A percentile compares a stretch with the other conserved stretches of the same genome.
phyloP scores from a whole-genome alignment of 2,329 filamentous ascomycete genomes.

The Alternaria hordeiaustralica region DNA sequence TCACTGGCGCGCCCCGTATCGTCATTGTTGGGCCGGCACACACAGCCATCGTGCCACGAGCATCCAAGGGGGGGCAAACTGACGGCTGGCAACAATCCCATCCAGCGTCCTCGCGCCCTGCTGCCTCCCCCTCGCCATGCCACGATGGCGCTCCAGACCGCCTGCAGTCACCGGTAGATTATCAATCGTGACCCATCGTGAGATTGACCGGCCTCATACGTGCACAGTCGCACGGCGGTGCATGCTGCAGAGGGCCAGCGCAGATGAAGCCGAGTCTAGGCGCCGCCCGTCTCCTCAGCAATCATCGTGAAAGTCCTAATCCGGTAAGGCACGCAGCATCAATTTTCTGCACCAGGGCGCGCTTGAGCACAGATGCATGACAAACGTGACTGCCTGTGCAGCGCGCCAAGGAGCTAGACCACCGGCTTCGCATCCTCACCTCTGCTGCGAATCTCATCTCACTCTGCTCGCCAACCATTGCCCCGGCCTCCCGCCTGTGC shows the following conservation, averaged over 20 bases:
- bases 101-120: neutral
- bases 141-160: conserved; percentile 4
- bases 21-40: conserved; percentile 5
- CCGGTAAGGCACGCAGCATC: conserved; percentile 34
- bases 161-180: conserved; percentile 14
- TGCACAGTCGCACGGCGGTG: conserved; percentile 14
- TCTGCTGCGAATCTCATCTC: conserved; percentile 22
- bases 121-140: neutral
- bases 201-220: conserved; percentile 17
- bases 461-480: conserved; percentile 28
- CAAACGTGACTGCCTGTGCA: conserved; percentile 25
- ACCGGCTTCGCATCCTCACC: conserved; percentile 29
- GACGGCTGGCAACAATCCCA: neutral
- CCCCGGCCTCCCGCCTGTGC: conserved; percentile 27
- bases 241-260: conserved; percentile 16
- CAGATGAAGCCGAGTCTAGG: conserved; percentile 31
- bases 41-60: neutral
- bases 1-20: conserved; percentile 1
- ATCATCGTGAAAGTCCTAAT: conserved; percentile 46
- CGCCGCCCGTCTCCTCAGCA: conserved; percentile 26
- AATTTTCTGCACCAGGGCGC: conserved; percentile 32
- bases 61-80: neutral
- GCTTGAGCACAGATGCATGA: conserved; percentile 30
- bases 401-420: conserved; percentile 24
- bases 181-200: conserved; percentile 20